Conservation (phyloP, 495 filamentous ascomycete species). For the Penicillium coprophilum region DNA sequence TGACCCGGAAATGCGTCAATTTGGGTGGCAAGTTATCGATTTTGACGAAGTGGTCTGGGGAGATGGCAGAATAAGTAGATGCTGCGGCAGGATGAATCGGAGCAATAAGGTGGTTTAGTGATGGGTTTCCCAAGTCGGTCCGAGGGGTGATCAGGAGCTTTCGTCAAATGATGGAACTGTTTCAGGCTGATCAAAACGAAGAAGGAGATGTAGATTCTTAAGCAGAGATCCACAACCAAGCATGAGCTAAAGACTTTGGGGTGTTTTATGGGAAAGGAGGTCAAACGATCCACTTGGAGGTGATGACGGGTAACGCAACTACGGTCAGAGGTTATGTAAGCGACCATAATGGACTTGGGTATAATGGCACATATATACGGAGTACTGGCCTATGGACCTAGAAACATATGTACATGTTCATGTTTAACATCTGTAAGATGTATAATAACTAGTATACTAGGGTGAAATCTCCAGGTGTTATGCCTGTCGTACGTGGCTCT, state of each 20-base stretch:
- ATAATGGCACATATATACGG: too few relatives aligned
- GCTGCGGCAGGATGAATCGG: conserved; percentile 10
- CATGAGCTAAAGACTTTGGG: neutral
- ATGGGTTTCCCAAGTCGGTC: conserved; percentile 7
- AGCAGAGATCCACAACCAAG: conserved; percentile 5
- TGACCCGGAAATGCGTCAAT: neutral
- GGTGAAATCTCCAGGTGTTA: too few relatives aligned
- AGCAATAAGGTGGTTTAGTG: conserved; percentile 16
- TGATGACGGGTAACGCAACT: conserved; percentile 24
- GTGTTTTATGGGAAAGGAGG: conserved; percentile 11
- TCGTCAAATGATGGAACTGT: conserved; percentile 6
- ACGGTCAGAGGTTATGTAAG: conserved; percentile 25
- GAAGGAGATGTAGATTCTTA: neutral
- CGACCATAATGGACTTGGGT: neutral
- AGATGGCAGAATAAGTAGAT: neutral
- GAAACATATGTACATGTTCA: too few relatives aligned
- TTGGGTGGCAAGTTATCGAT: neutral
- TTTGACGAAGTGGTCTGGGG: neutral
- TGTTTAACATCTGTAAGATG: too few relatives aligned
- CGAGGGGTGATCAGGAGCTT: conserved; percentile 24
- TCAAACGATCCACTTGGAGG: conserved; percentile 22
- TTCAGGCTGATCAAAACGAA: neutral
- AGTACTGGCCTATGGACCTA: too few relatives aligned
- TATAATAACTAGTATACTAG: too few relatives aligned
- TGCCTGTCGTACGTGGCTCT: too few relatives aligned